Percentiles rank a stretch among this genome's conserved stretches.
Evolutionary conservation across 169 alveolate genomes (phyloP).

Genomic region (Plasmodium billcollinsi): DNA sequence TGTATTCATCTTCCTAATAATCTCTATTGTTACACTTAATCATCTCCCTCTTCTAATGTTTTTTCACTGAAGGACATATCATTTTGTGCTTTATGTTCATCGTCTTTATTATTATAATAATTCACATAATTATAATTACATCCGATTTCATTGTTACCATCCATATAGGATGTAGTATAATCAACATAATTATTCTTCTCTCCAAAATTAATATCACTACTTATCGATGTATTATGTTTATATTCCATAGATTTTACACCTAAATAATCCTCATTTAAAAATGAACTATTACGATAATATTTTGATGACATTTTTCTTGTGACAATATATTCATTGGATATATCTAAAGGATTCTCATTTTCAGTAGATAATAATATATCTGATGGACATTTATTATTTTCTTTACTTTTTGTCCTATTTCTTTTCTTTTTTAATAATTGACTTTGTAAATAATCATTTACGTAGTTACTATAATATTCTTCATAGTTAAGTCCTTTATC

Average conservation of each 20-base stretch:
- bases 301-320: neutral
- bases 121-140: slow-evolving; percentile 12
- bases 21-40: neutral
- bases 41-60: slow-evolving; percentile 20
- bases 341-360: neutral
- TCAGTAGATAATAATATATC: neutral
- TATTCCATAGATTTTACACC: neutral
- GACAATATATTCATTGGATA: neutral
- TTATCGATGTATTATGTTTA: neutral
- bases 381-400: neutral
- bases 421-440: slow-evolving; percentile 30
- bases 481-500: slow-evolving; percentile 33
- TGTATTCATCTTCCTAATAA: neutral
- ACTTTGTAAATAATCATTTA: slow-evolving; percentile 47
- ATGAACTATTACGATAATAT: neutral
- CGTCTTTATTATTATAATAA: slow-evolving; percentile 9
- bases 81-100: neutral
- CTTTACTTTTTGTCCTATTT: slow-evolving; percentile 18
- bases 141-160: slow-evolving; percentile 2
- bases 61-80: slow-evolving; percentile 38
- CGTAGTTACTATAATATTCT: slow-evolving; percentile 59
- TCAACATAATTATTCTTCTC: neutral
- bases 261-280: neutral
- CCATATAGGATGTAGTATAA: slow-evolving; percentile 3
- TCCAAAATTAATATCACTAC: neutral